Percentiles rank a stretch among this genome's conserved stretches.
Evolutionary conservation across 257 asterid species (phyloP).

Genomic region (Eustoma russellianum): DNA sequence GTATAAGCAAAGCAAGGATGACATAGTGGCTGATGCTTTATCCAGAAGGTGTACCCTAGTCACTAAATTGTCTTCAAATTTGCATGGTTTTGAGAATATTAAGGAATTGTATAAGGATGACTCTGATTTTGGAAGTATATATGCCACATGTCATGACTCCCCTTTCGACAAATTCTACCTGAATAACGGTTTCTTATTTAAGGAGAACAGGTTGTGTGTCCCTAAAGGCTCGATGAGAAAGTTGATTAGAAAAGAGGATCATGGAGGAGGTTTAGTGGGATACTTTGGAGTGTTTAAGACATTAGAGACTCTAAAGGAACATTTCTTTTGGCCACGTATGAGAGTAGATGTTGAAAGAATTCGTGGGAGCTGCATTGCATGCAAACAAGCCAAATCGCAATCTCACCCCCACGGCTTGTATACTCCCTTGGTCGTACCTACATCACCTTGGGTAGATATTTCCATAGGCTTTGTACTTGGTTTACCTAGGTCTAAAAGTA

Average conservation of each 20-base stretch:
- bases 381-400: background rate
- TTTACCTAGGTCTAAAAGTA: background rate
- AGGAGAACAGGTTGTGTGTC: background rate
- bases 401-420: background rate
- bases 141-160: background rate
- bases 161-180: background rate
- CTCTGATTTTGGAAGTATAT: background rate
- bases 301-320: too few relatives aligned
- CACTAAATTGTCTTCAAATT: too few relatives aligned
- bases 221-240: background rate
- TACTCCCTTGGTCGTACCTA: background rate
- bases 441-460: background rate
- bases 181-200: background rate
- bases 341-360: background rate
- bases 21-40: too few relatives aligned
- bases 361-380: background rate
- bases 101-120: background rate
- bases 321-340: too few relatives aligned
- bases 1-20: too few relatives aligned
- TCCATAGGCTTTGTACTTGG: background rate
- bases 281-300: background rate
- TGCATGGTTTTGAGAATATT: too few relatives aligned
- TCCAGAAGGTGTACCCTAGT: too few relatives aligned
- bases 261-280: background rate
- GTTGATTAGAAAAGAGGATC: background rate